Conservation (phyloP, 1,139 yeast species). For the Nematodospora anomalae region DNA sequence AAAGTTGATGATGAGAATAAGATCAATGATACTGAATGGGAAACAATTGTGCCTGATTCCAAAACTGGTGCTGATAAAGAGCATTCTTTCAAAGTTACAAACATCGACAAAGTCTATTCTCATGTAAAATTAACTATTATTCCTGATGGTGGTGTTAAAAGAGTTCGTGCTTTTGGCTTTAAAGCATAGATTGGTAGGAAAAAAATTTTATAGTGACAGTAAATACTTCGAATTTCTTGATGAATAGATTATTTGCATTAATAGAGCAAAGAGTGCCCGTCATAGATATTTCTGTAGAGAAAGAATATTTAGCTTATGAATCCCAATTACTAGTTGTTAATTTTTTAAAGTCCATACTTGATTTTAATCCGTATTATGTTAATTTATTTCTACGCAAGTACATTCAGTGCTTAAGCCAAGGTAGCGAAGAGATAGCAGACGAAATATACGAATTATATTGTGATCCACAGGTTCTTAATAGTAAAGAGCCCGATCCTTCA, state of each 20-base stretch:
- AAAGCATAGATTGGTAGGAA: slow-evolving; percentile 19
- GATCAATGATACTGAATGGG: slow-evolving; percentile 50
- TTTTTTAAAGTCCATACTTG: slow-evolving; percentile 20
- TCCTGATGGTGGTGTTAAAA: slow-evolving; percentile 95
- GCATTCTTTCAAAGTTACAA: slow-evolving; percentile 52
- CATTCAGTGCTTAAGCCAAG: slow-evolving; percentile 35
- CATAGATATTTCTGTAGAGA: slow-evolving; percentile 8
- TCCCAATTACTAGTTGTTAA: slow-evolving; percentile 10
- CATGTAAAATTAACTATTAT: slow-evolving; percentile 80
- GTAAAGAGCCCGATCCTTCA: slow-evolving; percentile 43
- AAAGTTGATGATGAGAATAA: slow-evolving; percentile 35
- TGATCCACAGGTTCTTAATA: slow-evolving; percentile 34
- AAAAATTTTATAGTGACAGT: too few relatives aligned
- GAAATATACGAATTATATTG: slow-evolving; percentile 56
- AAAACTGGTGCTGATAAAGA: slow-evolving; percentile 81
- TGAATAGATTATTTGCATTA: slow-evolving; percentile 12
- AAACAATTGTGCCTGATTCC: slow-evolving; percentile 58
- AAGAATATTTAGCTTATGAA: slow-evolving; percentile 8
- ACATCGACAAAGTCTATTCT: slow-evolving; percentile 32
- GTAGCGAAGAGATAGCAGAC: slow-evolving; percentile 29
- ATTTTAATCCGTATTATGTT: slow-evolving; percentile 50
- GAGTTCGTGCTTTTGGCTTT: slow-evolving; percentile 79
- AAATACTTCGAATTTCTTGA: too few relatives aligned
- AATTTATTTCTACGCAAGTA: slow-evolving; percentile 44
- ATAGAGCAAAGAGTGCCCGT: slow-evolving; percentile 16